Conservation (phyloP, 805 yeast species). For the Nakazawaea molendinolei region DNA sequence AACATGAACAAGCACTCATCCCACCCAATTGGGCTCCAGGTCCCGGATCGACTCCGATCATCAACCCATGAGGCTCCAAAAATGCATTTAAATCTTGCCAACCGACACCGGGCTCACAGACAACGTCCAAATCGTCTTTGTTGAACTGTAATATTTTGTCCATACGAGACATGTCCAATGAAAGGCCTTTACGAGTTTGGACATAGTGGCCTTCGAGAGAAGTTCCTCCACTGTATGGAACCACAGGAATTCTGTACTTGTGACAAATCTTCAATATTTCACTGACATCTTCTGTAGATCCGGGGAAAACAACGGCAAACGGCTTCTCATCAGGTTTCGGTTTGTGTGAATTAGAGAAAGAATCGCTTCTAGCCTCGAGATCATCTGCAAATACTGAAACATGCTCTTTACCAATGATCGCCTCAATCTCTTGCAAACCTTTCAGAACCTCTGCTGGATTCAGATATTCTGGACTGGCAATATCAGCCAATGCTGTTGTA, state of each 20-base stretch:
- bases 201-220: constrained; percentile 63
- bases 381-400: constrained; percentile 35
- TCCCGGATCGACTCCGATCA: constrained; percentile 69
- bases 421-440: constrained; percentile 42
- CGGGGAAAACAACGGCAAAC: constrained; percentile 45
- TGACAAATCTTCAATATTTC: constrained; percentile 49
- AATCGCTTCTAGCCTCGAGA: constrained; percentile 50
- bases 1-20: constrained; percentile 68
- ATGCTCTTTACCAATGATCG: constrained; percentile 42
- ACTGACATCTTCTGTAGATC: constrained; percentile 53
- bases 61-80: constrained; percentile 33
- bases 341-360: constrained; percentile 62
- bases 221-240: constrained; percentile 61
- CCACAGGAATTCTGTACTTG: constrained; percentile 49
- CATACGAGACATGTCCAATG: constrained; percentile 47
- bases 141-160: constrained; percentile 42
- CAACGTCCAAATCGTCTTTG: constrained; percentile 52
- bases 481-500: constrained; percentile 11
- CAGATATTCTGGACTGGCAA: constrained; percentile 43
- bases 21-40: constrained; percentile 76
- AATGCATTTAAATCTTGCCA: constrained; percentile 57
- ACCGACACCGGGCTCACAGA: constrained; percentile 61
- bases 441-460: constrained; percentile 29
- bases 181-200: constrained; percentile 49
- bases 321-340: constrained; percentile 54